phyloP scores from a whole-genome alignment of 1,139 yeast genomes.

The Sugiyamaella sp. region DNA sequence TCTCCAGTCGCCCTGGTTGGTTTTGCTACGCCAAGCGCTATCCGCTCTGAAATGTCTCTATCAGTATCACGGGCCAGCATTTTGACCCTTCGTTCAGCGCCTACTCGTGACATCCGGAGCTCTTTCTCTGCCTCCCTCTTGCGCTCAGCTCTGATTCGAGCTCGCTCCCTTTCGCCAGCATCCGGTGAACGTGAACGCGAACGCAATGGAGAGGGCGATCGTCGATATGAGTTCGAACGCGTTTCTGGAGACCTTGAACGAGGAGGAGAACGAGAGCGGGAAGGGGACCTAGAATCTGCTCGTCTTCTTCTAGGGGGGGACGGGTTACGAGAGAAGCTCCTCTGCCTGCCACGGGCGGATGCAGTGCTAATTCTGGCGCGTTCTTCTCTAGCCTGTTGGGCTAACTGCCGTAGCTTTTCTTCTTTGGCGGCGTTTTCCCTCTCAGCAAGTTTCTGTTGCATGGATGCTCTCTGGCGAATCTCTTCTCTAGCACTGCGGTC shows the following conservation, averaged over 20 bases:
- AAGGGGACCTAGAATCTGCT: constrained; percentile 17
- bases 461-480: constrained; percentile 59
- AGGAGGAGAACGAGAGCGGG: constrained; percentile 9
- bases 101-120: constrained; percentile 49
- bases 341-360: constrained; percentile 27
- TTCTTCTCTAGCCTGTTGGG: constrained; percentile 56
- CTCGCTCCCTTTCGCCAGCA: constrained; percentile 44
- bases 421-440: constrained; percentile 64
- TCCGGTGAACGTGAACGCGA: constrained; percentile 21
- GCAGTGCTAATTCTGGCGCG: constrained; percentile 24
- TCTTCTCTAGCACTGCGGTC: constrained; percentile 75
- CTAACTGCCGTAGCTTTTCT: constrained; percentile 57
- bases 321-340: background rate
- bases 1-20: constrained; percentile 46
- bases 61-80: constrained; percentile 50
- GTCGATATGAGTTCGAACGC: background rate
- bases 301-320: constrained; percentile 14
- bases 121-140: constrained; percentile 52
- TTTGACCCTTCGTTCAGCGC: constrained; percentile 50
- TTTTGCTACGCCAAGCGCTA: constrained; percentile 55
- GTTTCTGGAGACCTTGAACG: constrained; percentile 7
- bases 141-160: constrained; percentile 49
- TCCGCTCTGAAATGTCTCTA: constrained; percentile 58
- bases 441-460: constrained; percentile 57
- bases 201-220: background rate